phyloP scores from a whole-genome alignment of 805 yeast species.

The Starmerella sirachaensis region DNA sequence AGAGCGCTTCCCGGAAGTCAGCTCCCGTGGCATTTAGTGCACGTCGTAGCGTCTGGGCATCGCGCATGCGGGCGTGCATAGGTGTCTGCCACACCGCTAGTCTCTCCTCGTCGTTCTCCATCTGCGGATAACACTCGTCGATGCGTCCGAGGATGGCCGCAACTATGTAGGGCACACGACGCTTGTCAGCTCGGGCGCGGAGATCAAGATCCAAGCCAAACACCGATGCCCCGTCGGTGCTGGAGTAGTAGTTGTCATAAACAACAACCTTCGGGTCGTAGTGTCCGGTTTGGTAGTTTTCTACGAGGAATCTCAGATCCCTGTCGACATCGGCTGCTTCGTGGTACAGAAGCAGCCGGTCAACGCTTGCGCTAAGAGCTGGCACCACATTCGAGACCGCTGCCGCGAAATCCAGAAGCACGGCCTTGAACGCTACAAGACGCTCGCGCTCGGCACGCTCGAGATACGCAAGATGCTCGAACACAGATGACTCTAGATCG shows the following conservation, averaged over 20 bases:
- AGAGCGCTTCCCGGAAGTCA: conserved; percentile 24
- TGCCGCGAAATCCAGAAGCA: conserved; percentile 58
- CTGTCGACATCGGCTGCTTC: conserved; percentile 58
- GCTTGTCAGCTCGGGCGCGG: conserved; percentile 58
- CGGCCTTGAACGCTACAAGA: conserved; percentile 62
- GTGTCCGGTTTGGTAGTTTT: conserved; percentile 58
- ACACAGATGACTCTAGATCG: conserved; percentile 54
- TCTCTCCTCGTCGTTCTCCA: conserved; percentile 57
- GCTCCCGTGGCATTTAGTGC: conserved; percentile 17
- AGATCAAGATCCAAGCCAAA: conserved; percentile 71
- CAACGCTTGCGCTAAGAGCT: conserved; percentile 45
- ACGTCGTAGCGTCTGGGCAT: conserved; percentile 27
- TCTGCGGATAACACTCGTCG: conserved; percentile 54
- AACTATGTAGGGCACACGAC: conserved; percentile 57
- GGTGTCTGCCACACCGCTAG: conserved; percentile 57
- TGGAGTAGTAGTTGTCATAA: conserved; percentile 70
- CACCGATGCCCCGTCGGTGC: conserved; percentile 47
- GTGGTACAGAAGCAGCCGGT: conserved; percentile 50
- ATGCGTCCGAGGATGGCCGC: conserved; percentile 52
- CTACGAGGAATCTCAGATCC: conserved; percentile 56
- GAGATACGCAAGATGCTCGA: conserved; percentile 65
- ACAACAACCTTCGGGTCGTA: conserved; percentile 60
- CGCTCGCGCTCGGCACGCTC: conserved; percentile 75
- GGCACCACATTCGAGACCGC: conserved; percentile 51
- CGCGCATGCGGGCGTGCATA: conserved; percentile 22